Base-by-base conservation (phyloP, 805 yeast genomes). In the Candida odintsovae region DNA sequence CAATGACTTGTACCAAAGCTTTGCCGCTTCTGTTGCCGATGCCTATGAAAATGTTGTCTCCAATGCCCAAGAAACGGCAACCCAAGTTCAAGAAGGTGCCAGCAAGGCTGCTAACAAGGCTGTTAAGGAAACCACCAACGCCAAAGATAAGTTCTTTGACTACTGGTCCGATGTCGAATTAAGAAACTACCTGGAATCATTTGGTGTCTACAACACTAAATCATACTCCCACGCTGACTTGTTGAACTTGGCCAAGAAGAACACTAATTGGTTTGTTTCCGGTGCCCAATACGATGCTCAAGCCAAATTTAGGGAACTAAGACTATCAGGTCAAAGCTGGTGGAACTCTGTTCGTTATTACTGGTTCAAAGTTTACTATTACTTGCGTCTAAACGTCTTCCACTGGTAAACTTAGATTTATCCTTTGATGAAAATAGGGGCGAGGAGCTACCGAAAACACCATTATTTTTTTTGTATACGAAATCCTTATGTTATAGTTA, bases 101-200 rank as follows among this genome's bases (percentile, higher is more conserved):
- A 41, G 38, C 11, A 45, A 35, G 13, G 50, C 48, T 13, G 46
- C 45, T 15, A 46, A 47, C 5, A 42, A 49, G n/a, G 46, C 45
- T n/a, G 46, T 46, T 7, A 43, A 50, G 15, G 45, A 46, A n/a
- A 41, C 44, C 2, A 44, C 43, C 44, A 39, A 40, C 13, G 38
- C 47, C 3, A 50, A 49, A 43, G 63, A 58, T 38, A 48, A 56
- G 1, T 53, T 67, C 16, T 65, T 73, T 45, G 61, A 68, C 23
- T 56, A 67, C 10, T 75, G 76, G 75, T 64, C 75, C 2, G 63
- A 62, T 16, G 67, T 67, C 21, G 80, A 76, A 46, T 57, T 76
- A 46, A 62, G 52, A 40, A 50, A 64, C 15, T 76, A 75, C 51
- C 55, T 76, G 47, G 58, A 62, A 16, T 62, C 70, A 3, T 74